Percentiles rank a stretch among this genome's conserved stretches.
Evolutionary conservation across 2,329 filamentous ascomycete genomes (phyloP).

Genomic region (Stromatinia cepivora): DNA sequence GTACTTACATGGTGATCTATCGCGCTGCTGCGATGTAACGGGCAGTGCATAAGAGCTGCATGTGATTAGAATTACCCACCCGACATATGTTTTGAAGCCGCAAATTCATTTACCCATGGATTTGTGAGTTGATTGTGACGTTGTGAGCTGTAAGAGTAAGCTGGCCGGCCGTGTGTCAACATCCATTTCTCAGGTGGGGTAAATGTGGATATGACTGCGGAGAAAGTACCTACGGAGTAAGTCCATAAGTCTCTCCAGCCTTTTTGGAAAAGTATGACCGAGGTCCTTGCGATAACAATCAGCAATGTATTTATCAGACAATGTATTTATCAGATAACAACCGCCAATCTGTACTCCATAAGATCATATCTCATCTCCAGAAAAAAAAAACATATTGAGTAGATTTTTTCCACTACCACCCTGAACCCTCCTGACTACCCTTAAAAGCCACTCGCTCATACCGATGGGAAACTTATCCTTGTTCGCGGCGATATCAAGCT

Average conservation of each 20-base stretch:
- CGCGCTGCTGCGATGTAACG: background rate
- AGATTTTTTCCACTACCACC: background rate
- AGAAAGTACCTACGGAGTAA: too few relatives aligned
- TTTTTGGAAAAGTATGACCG: conserved; percentile 4
- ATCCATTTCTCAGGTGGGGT: background rate
- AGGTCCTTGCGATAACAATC: background rate
- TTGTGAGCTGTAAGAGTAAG: background rate
- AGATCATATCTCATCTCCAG: background rate
- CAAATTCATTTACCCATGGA: background rate
- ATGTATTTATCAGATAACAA: background rate
- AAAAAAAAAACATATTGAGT: background rate
- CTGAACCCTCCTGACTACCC: background rate
- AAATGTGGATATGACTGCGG: background rate
- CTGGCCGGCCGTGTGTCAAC: background rate
- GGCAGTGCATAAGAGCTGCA: background rate
- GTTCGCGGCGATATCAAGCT: background rate
- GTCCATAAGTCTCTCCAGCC: conserved; percentile 1
- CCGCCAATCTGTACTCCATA: background rate
- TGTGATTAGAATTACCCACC: conserved; percentile 1
- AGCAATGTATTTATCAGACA: too few relatives aligned
- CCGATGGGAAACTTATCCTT: background rate
- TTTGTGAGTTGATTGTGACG: background rate
- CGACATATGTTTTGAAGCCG: background rate
- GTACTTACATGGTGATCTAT: background rate
- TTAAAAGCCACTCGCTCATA: background rate